Conservation (phyloP, 495 filamentous ascomycete genomes). For the Tuber microsphaerosporum region DNA sequence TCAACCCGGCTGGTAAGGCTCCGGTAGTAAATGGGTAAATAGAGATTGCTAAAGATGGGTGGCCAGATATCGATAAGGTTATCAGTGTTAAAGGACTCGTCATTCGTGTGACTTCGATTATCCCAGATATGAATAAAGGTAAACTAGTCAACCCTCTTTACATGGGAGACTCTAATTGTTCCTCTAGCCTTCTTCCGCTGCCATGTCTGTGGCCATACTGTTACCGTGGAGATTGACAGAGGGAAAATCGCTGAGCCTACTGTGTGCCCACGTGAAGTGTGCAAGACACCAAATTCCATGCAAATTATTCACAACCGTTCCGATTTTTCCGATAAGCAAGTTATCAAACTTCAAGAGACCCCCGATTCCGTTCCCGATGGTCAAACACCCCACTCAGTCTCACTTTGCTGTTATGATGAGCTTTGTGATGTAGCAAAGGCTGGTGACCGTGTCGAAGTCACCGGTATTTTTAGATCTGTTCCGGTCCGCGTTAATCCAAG, state of each 20-base stretch:
- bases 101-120: conserved; percentile 89
- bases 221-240: conserved; percentile 84
- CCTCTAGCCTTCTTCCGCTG: conserved; percentile 80
- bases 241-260: conserved; percentile 95
- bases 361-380: conserved; percentile 90
- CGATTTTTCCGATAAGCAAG: conserved; percentile 90
- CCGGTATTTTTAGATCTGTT: conserved; percentile 90
- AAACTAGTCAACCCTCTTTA: conserved; percentile 34
- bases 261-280: conserved; percentile 75
- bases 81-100: conserved; percentile 94
- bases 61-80: conserved; percentile 83
- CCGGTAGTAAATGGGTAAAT: background rate
- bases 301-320: conserved; percentile 96
- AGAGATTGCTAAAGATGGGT: conserved; percentile 29
- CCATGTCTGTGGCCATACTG: conserved; percentile 80
- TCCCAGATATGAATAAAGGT: conserved; percentile 94
- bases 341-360: conserved; percentile 97
- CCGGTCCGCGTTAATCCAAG: conserved; percentile 93
- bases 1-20: conserved; percentile 70
- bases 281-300: conserved; percentile 86
- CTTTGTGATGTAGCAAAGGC: conserved; percentile 96
- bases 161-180: conserved; percentile 1
- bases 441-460: conserved; percentile 91
- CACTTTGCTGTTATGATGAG: conserved; percentile 92
- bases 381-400: conserved; percentile 97